Evolutionary conservation across 2,329 filamentous ascomycete genomes (phyloP).

Genomic region (Calonectria honghensis): DNA sequence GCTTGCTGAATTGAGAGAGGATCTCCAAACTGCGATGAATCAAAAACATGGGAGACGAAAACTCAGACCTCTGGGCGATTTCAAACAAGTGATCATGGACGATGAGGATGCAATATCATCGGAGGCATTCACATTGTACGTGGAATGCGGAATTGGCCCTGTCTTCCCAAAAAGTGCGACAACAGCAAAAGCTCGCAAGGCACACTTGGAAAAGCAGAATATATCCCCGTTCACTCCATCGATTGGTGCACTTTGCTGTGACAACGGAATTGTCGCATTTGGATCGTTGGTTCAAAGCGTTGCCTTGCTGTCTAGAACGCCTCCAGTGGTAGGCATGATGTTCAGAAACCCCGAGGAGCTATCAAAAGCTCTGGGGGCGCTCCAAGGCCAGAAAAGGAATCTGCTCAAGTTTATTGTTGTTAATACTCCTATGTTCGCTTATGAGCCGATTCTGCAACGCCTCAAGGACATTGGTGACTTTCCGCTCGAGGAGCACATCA

Average conservation of each 20-base stretch:
- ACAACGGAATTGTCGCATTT: conserved; percentile 74
- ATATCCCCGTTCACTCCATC: conserved; percentile 75
- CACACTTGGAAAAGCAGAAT: conserved; percentile 67
- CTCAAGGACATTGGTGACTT: conserved; percentile 74
- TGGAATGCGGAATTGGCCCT: conserved; percentile 67
- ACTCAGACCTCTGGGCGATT: conserved; percentile 62
- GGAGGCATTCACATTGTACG: conserved; percentile 61
- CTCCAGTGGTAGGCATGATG: conserved; percentile 70
- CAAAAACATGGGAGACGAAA: conserved; percentile 67
- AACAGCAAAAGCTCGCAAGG: conserved; percentile 59
- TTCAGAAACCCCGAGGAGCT: conserved; percentile 69
- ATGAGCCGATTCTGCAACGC: conserved; percentile 78
- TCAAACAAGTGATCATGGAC: conserved; percentile 63
- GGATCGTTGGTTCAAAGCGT: conserved; percentile 73
- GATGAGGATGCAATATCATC: conserved; percentile 56
- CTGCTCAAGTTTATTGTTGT: conserved; percentile 73
- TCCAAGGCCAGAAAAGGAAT: conserved; percentile 57
- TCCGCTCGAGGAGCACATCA: conserved; percentile 72
- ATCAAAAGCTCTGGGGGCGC: conserved; percentile 65
- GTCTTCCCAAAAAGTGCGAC: conserved; percentile 61
- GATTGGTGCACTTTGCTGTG: conserved; percentile 76
- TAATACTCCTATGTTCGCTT: conserved; percentile 80
- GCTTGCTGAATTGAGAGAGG: conserved; percentile 78
- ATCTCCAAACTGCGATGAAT: conserved; percentile 71
- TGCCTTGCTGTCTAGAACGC: conserved; percentile 63